A percentile compares a stretch with the other conserved stretches of the same genome.
Evolutionary conservation across 2,329 filamentous ascomycete genomes (phyloP).

Genomic region (Lachnellula occidentalis): DNA sequence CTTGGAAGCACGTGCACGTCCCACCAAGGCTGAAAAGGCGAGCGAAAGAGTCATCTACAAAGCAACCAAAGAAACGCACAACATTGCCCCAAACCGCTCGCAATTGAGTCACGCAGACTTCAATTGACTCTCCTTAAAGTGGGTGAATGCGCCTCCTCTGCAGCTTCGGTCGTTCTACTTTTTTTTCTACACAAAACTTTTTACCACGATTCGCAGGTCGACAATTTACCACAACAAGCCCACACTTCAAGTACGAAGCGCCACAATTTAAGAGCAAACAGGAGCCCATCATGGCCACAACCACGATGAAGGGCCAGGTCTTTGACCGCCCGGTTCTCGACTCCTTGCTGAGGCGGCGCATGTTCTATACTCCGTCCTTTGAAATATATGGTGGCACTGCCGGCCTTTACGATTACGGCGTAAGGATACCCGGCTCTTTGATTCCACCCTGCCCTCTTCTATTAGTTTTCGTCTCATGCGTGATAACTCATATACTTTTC

Average conservation of each 20-base stretch:
- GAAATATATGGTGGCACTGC: constrained; percentile 90
- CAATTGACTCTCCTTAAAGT: constrained; percentile 23
- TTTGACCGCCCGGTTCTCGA: constrained; percentile 81
- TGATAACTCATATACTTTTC: not conserved
- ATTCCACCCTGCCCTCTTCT: constrained; percentile 30
- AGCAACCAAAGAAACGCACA: not conserved
- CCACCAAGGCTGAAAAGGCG: not conserved
- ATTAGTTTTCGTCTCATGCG: not conserved
- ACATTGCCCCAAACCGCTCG: not conserved
- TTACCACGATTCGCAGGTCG: constrained; percentile 23
- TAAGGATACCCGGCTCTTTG: not conserved
- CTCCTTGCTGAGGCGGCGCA: constrained; percentile 75
- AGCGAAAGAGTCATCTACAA: not conserved
- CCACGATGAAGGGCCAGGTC: constrained; percentile 82
- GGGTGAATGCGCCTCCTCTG: constrained; percentile 37
- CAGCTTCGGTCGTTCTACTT: constrained; percentile 34
- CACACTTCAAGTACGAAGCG: constrained; percentile 31
- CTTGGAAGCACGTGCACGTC: no score
- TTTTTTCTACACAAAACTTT: constrained; percentile 6
- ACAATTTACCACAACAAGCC: constrained; percentile 36
- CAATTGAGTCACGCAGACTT: constrained; percentile 19
- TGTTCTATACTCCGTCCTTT: constrained; percentile 94
- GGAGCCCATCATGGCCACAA: constrained; percentile 50
- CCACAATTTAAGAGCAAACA: constrained; percentile 30
- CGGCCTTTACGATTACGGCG: constrained; percentile 69